Evolutionary conservation across 2,329 filamentous ascomycete species (phyloP).

Genomic region (Zymoseptoria crescenta): DNA sequence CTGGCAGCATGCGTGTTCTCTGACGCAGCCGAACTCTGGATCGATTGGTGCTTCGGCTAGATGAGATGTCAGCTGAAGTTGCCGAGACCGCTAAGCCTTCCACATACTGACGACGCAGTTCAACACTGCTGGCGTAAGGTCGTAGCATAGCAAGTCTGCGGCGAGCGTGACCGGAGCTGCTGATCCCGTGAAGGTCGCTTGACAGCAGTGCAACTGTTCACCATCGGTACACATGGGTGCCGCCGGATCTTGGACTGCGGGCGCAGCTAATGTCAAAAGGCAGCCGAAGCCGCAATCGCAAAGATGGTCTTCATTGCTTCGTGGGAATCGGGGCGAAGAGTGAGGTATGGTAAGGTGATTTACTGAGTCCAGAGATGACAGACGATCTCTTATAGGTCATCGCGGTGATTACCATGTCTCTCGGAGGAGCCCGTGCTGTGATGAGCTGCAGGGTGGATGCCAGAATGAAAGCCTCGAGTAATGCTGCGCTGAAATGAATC

Average conservation of each 20-base stretch:
- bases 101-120: slow-evolving; percentile 14
- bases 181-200: slow-evolving; percentile 5
- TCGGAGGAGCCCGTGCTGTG: not conserved
- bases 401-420: no score
- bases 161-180: slow-evolving; percentile 6
- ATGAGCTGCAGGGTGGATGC: not conserved
- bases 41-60: slow-evolving; percentile 5
- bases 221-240: slow-evolving; percentile 10
- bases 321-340: no score
- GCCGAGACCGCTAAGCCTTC: not conserved
- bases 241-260: not conserved
- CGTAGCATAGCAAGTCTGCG: slow-evolving; percentile 12
- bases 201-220: slow-evolving; percentile 15
- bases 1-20: slow-evolving; percentile 13
- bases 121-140: slow-evolving; percentile 14
- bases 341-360: not conserved
- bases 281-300: not conserved
- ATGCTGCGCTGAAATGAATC: not conserved
- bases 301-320: not conserved
- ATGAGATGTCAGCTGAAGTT: not conserved
- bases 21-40: slow-evolving; percentile 6
- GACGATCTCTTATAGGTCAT: not conserved
- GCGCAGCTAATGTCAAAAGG: not conserved
- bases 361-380: not conserved
- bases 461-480: not conserved